These are phyloP conservation scores for Boletellus ananiceps DNA, from an alignment of 768 basidiomycete species.

Conservation along the genomic window DNA sequence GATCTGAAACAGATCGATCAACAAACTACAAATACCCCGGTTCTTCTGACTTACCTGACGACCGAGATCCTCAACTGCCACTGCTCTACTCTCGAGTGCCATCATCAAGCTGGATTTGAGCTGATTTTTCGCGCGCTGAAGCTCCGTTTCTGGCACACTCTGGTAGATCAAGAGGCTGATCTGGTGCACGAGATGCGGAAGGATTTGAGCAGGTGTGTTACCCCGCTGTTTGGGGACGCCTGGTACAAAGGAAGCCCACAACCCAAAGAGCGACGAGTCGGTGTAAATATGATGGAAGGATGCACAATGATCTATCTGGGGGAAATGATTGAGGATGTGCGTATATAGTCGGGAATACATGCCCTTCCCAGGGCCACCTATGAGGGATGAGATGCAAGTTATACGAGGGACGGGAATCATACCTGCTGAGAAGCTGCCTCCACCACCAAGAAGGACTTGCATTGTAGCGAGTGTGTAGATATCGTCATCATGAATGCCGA, in stretches of 20 bases:
- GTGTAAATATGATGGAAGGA: constrained; percentile 98
- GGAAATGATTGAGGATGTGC: constrained; percentile 90
- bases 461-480: constrained; percentile 91
- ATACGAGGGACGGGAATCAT: constrained; percentile 9
- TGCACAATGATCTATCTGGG: constrained; percentile 91
- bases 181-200: constrained; percentile 85
- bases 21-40: background rate
- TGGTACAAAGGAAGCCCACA: constrained; percentile 82
- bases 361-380: constrained; percentile 95
- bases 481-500: constrained; percentile 86
- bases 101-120: constrained; percentile 90
- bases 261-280: constrained; percentile 89
- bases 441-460: constrained; percentile 92
- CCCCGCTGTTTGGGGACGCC: constrained; percentile 49
- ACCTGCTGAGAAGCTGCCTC: constrained; percentile 94
- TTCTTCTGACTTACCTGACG: constrained; percentile 56
- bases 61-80: constrained; percentile 87
- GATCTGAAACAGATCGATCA: constrained; percentile 41
- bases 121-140: constrained; percentile 90
- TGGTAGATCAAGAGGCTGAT: constrained; percentile 76
- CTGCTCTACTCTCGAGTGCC: constrained; percentile 83
- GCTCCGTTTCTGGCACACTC: constrained; percentile 60
- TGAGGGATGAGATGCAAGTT: constrained; percentile 2
- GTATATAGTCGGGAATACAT: constrained; percentile 99
- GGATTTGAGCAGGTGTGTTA: constrained; percentile 64